Percentiles rank a stretch among this genome's conserved stretches.
Evolutionary conservation across 2,329 filamentous ascomycete genomes (phyloP).

Genomic region (Fusarium oligoseptatum): DNA sequence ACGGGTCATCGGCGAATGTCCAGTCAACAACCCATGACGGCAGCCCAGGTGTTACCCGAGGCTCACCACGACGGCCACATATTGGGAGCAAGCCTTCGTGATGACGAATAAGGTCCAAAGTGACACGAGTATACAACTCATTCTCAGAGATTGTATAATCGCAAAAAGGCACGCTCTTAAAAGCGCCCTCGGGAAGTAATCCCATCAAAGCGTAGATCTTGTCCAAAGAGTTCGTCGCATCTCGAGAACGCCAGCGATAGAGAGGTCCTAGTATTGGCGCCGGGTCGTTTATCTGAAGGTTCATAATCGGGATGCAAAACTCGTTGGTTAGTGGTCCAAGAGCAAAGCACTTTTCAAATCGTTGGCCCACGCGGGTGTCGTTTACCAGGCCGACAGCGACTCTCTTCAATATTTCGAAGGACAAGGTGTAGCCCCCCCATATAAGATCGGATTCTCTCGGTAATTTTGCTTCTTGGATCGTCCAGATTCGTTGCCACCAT

Average conservation of each 20-base stretch:
- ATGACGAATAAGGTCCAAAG: background rate
- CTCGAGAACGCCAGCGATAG: slow-evolving; percentile 1
- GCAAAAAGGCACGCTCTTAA: background rate
- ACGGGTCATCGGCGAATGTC: background rate
- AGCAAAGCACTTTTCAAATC: background rate
- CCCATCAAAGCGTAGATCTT: background rate
- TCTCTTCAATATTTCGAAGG: background rate
- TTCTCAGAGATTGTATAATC: background rate
- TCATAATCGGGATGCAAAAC: background rate
- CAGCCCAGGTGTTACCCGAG: background rate
- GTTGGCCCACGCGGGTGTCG: background rate
- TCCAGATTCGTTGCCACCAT: slow-evolving; percentile 10
- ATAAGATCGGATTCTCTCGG: background rate
- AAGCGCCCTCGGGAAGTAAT: background rate
- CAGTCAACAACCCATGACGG: background rate
- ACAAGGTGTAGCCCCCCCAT: background rate
- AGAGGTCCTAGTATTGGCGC: background rate
- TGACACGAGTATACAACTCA: background rate
- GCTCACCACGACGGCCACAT: background rate
- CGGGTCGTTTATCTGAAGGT: background rate
- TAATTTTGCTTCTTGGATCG: slow-evolving; percentile 3
- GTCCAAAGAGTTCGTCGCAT: background rate
- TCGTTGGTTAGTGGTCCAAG: background rate
- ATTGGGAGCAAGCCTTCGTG: background rate
- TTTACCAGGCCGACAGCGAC: background rate